phyloP scores from a whole-genome alignment of 176 grass and related monocot genomes.

The Dendrocalamus sinicus region DNA sequence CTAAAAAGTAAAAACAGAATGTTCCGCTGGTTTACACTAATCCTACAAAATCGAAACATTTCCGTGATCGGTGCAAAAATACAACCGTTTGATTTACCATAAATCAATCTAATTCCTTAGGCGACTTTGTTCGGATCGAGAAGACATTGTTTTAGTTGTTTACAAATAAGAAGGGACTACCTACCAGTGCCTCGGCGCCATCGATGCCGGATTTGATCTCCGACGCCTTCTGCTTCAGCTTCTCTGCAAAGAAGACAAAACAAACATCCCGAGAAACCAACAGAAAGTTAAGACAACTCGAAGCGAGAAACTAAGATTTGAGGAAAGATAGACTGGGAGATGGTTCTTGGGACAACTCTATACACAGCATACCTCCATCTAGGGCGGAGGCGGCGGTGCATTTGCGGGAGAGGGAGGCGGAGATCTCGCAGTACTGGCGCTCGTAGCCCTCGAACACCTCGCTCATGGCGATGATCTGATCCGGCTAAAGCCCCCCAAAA shows the following conservation, averaged over 20 bases:
- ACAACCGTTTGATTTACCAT: background rate
- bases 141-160: background rate
- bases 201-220: conserved; percentile 89
- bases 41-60: background rate
- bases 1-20: conserved; percentile 9
- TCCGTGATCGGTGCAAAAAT: background rate
- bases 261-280: background rate
- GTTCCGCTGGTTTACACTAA: background rate
- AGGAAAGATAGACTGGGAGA: background rate
- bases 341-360: background rate
- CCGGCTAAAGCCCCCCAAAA: conserved; percentile 29
- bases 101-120: conserved; percentile 13
- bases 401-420: conserved; percentile 73
- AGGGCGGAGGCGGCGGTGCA: conserved; percentile 67
- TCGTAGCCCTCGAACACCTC: conserved; percentile 84
- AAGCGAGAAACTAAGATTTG: background rate
- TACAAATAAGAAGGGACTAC: background rate
- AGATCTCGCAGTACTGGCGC: conserved; percentile 90
- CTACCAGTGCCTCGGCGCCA: conserved; percentile 78
- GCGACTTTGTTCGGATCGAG: background rate
- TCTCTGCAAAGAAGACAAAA: conserved; percentile 46
- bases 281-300: background rate
- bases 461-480: conserved; percentile 56
- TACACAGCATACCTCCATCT: conserved; percentile 62
- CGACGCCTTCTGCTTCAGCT: conserved; percentile 77